phyloP scores from a whole-genome alignment of 768 basidiomycete species.

The Auriscalpium microsporum region DNA sequence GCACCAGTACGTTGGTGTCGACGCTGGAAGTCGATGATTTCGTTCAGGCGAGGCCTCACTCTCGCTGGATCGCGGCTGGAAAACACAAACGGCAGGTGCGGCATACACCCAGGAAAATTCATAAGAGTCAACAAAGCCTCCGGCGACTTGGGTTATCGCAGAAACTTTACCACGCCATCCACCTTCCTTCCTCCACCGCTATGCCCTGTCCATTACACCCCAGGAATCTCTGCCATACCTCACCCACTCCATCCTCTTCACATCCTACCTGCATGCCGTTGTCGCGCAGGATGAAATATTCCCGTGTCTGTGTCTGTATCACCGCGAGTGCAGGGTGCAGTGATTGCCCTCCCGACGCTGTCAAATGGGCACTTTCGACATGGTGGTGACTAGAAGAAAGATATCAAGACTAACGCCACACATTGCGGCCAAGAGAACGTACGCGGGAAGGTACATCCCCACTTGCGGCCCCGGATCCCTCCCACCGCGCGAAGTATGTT shows the following conservation, averaged over 20 bases:
- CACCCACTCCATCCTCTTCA: conserved; percentile 64
- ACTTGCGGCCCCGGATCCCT: conserved; percentile 22
- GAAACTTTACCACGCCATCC: no score
- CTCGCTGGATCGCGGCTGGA: no score
- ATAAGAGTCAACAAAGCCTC: no score
- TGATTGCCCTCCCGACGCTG: conserved; percentile 28
- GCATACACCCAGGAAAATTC: no score
- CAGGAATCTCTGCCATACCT: conserved; percentile 53
- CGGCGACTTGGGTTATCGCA: no score
- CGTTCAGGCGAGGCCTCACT: no score
- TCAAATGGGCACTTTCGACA: conserved; percentile 69
- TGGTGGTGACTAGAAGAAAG: conserved; percentile 51
- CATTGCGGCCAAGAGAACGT: conserved; percentile 16
- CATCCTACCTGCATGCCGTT: conserved; percentile 72
- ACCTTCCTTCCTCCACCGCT: neutral
- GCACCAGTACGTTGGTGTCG: no score
- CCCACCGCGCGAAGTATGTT: conserved; percentile 7
- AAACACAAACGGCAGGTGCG: no score
- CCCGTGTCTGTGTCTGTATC: conserved; percentile 60
- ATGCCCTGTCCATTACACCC: conserved; percentile 32
- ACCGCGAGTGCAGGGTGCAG: conserved; percentile 60
- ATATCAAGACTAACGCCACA: neutral
- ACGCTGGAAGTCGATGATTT: no score
- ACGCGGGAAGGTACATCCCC: conserved; percentile 62
- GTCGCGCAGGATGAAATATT: conserved; percentile 62